Evolutionary conservation across 257 asterid genomes (phyloP), one percentile per base, ranked within the genome.

Genomic region (Ophiorrhiza pumila): DNA sequence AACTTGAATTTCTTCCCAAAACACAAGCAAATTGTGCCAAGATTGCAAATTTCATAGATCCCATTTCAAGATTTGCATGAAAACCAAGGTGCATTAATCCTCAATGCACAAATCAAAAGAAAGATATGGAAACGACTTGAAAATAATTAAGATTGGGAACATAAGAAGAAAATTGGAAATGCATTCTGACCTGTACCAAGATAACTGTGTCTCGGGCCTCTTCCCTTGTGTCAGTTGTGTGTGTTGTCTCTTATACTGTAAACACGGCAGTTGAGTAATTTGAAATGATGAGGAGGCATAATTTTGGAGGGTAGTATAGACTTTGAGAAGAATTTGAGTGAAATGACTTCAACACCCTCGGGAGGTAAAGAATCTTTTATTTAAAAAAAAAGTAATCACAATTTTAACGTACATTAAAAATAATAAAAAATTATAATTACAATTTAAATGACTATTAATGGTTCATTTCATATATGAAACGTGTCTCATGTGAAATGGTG

Each of bases 181-280:
- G 65, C 65, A 64, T 63, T 39, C 65, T 15, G 23, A 76, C 79
- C 79, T 76, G 74, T 5, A 5, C 23, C 68, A 59, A 42, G 65
- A 32, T 31, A 57, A 58, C 59, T 56, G 74, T 68, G 25, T 29
- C 41, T 55, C 31, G 15, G 15, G 50, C 37, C 42, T 46, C 62
- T 47, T 52, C 25, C 65, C 29, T 23, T 42, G 66, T 68, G 46
- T 22, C 70, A 47, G 32, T 69, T 37, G 57, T 17, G 65, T 60
- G 12, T 27, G 68, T 69, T 70, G 64, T 61, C 59, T 15, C 67
- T 69, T 76, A 76, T 76, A 68, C 56, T 68, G 62, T 52, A 23
- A 76, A 76, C 80, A 69, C 75, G 66, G 60, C 69, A 22, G 59
- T 23, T 60, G 60, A 55, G 55, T 55, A 56, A 70, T 70, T 70